These are phyloP conservation scores for Backusella liffmaniae DNA, from an alignment of 192 early-diverging fungal species.

Conservation along the genomic window DNA sequence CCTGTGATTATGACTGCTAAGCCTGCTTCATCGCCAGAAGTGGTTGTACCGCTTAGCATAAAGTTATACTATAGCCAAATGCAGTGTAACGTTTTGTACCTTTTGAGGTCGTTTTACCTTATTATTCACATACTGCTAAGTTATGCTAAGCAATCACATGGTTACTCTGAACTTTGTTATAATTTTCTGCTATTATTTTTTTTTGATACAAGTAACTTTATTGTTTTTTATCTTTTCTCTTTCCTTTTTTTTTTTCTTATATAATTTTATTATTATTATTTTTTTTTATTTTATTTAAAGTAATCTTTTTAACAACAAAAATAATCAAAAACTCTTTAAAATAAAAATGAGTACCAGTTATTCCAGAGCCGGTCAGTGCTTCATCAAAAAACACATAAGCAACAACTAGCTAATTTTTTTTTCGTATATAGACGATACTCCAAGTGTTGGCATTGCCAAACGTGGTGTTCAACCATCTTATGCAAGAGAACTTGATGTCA, in stretches of 20 bases:
- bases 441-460: constrained; percentile 20
- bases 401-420: not conserved
- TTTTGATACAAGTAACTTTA: not conserved
- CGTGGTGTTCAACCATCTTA: constrained; percentile 30
- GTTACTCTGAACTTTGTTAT: constrained; percentile 4
- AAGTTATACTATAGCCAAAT: not conserved
- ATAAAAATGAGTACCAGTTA: not conserved
- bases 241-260: not conserved
- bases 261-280: not conserved
- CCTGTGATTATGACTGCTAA: constrained; percentile 5
- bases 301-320: not conserved
- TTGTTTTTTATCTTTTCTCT: not conserved
- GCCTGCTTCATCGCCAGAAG: not conserved
- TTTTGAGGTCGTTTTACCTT: not conserved
- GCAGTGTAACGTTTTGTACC: not conserved
- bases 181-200: not conserved
- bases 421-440: not conserved
- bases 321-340: not conserved
- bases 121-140: not conserved
- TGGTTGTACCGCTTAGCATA: not conserved
- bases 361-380: not conserved
- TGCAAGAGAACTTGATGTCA: constrained; percentile 24
- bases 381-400: not conserved
- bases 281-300: not conserved
- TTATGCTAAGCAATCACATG: constrained; percentile 3